Base-by-base conservation (phyloP, 2,329 filamentous ascomycete genomes). In the Cladosporium cucumerinum region DNA sequence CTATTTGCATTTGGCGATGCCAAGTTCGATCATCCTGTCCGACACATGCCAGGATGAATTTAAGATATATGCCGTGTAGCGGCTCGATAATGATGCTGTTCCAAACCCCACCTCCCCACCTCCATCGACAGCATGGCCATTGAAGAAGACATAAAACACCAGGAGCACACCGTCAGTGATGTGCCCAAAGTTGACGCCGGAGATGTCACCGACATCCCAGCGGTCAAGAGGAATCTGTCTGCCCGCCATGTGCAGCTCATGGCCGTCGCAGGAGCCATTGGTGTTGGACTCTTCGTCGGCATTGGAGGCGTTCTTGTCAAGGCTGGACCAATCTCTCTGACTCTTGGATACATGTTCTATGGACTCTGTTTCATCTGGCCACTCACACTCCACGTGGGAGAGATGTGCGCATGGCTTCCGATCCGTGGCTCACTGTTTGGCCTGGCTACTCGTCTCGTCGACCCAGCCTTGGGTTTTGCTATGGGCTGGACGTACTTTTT, bases 391-490 rank as follows among this genome's bases (percentile, higher is more conserved):
- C 59, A 61, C 25, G 59, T 80, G 18, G 67, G 61, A 16, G 89
- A 92, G 75, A 91, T 92, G 89, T 89, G 90, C 16, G 89, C 88
- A 0, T 91, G 89, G 69, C 79, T 91, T 2, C 90, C 90, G 16
- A 89, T 93, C 61, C 90, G 88, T 0, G 91, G 88, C 43, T 89
- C 89, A 0, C 92, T 93, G 73, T 89, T 92, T 72, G 86, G 88
- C 32, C 91, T 92, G 70, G 89, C 89, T 3, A 88, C 89, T 14
- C 84, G 87, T 54, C 92, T 86, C 69, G 89, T 92, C 28, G 89
- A 92, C 70, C 88, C 91, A 68, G 87, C 89, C 3, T 89, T 92
- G 65, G 85, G 86, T 32, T 87, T 88, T 68, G 65, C 65, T n/a
- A 65, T 81, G 81, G 66, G 74, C 32, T 74, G 72, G 72, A 73